Conservation (phyloP, 192 early-diverging fungal genomes). For the Dimargaris verticillata region DNA sequence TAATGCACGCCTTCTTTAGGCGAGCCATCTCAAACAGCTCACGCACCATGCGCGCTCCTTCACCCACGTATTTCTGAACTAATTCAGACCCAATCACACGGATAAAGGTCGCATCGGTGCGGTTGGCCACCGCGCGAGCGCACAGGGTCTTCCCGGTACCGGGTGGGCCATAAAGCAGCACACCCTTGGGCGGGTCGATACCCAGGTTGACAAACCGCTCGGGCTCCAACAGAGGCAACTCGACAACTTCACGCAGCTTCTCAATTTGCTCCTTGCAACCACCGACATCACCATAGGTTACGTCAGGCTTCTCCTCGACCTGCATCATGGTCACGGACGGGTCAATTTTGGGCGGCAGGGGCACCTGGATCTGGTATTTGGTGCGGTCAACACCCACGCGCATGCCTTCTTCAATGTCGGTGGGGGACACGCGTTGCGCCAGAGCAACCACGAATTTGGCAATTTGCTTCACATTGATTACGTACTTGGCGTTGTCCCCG, state of each 20-base stretch:
- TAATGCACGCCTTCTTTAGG: constrained; percentile 99
- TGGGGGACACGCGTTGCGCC: constrained; percentile 90
- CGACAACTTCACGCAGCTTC: constrained; percentile 96
- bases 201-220: constrained; percentile 95
- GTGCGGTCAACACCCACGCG: constrained; percentile 93
- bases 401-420: constrained; percentile 99
- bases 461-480: constrained; percentile 97
- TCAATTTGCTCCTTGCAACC: constrained; percentile 99
- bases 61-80: constrained; percentile 99
- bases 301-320: constrained; percentile 99
- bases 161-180: constrained; percentile 87
- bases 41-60: constrained; percentile 97
- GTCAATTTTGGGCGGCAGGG: constrained; percentile 96
- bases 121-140: constrained; percentile 95
- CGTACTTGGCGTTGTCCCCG: constrained; percentile 82
- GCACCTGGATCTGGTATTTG: constrained; percentile 99
- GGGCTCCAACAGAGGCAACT: constrained; percentile 88
- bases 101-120: constrained; percentile 99
- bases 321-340: constrained; percentile 99
- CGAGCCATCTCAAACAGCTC: constrained; percentile 99
- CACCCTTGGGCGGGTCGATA: constrained; percentile 99
- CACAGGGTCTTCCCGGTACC: constrained; percentile 98
- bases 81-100: constrained; percentile 98
- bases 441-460: constrained; percentile 98
- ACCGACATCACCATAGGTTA: constrained; percentile 99